Base-by-base conservation (phyloP, 108 stramenopile species). In the Cyclostephanos invisitatus region DNA sequence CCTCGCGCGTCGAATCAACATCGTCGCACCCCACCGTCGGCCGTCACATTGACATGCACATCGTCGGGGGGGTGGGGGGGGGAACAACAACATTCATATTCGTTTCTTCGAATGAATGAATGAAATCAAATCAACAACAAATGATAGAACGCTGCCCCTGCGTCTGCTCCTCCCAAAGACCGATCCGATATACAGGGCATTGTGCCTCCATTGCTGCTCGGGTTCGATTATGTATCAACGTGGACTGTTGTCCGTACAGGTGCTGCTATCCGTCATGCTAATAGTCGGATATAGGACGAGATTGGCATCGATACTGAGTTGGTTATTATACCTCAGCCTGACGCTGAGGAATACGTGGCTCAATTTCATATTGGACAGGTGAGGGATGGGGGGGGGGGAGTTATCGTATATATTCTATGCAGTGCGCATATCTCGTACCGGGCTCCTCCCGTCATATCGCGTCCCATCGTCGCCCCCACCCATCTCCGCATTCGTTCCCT, bases 291-390 rank as follows among this genome's bases (percentile, higher is more conserved):
- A 77, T 59, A 37, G 62, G 20, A 89, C 88, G 8, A 81, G 74
- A 71, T 14, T 89, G n/a, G 81, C 77, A 21, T 66, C 92, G 7
- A 57, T 89, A n/a, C 38, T 86, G 40, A 90, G 87, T 18, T 94
- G 89, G 88, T 78, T 83, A 64, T 54, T 92, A 58, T 95, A 92
- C 40, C 75, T 91, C 3, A 85, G 84, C 60, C 75, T 92, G 58
- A 92, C 88, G 18, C 73, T 95, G 38, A 70, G 94, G 21, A 91
- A 91, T 73, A 92, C 90, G 12, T 95, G 91, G 91, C 76, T 95
- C 37, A 87, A 87, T 62, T 95, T 90, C 54, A 95, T 95, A 62
- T 68, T 95, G 62, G 94, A 95, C 80, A 84, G 93, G 80, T 74
- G 53, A 24, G 53, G n/a, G n/a, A n/a, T n/a, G n/a, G n/a, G 40